A percentile compares a stretch with the other conserved stretches of the same genome.
phyloP scores from a whole-genome alignment of 768 basidiomycete genomes.

The Panellus pusillus region DNA sequence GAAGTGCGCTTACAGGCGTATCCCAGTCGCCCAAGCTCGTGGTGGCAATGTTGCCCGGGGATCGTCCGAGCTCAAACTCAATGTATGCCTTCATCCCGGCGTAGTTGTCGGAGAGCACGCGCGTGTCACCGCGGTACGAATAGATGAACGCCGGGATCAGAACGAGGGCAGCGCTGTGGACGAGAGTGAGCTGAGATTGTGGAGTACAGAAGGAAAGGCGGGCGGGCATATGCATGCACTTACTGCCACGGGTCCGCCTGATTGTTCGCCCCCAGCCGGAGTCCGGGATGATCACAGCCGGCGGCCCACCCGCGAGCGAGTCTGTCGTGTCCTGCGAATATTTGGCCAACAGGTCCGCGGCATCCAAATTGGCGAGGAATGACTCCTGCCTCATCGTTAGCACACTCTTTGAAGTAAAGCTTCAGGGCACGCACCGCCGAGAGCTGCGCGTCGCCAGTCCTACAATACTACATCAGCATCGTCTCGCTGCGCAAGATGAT shows the following conservation, averaged over 20 bases:
- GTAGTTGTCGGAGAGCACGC: slow-evolving; percentile 28
- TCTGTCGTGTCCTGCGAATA: slow-evolving; percentile 29
- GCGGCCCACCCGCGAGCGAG: slow-evolving; percentile 26
- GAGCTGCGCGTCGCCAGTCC: slow-evolving; percentile 31
- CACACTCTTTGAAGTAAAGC: too few species aligned
- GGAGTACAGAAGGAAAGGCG: too few species aligned
- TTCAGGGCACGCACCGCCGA: slow-evolving; percentile 24
- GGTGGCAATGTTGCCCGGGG: slow-evolving; percentile 29
- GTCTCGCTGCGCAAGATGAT: too few species aligned
- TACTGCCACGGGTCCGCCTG: slow-evolving; percentile 35
- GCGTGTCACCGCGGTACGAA: slow-evolving; percentile 29
- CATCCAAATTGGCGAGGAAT: slow-evolving; percentile 30
- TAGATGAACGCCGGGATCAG: slow-evolving; percentile 33
- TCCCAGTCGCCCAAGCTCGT: slow-evolving; percentile 38
- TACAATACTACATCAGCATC: neutral
- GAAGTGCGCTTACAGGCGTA: slow-evolving; percentile 46
- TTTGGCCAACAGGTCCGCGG: slow-evolving; percentile 28
- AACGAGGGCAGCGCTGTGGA: slow-evolving; percentile 27
- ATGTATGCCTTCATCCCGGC: slow-evolving; percentile 31
- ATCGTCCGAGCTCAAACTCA: slow-evolving; percentile 29
- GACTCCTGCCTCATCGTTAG: slow-evolving; percentile 23
- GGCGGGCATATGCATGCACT: slow-evolving; percentile 5
- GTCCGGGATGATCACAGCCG: slow-evolving; percentile 30
- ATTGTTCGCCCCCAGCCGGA: slow-evolving; percentile 32
- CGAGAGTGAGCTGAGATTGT: neutral